phyloP scores from a whole-genome alignment of 2,329 filamentous ascomycete genomes.

The Xylariomycetidae sp. region DNA sequence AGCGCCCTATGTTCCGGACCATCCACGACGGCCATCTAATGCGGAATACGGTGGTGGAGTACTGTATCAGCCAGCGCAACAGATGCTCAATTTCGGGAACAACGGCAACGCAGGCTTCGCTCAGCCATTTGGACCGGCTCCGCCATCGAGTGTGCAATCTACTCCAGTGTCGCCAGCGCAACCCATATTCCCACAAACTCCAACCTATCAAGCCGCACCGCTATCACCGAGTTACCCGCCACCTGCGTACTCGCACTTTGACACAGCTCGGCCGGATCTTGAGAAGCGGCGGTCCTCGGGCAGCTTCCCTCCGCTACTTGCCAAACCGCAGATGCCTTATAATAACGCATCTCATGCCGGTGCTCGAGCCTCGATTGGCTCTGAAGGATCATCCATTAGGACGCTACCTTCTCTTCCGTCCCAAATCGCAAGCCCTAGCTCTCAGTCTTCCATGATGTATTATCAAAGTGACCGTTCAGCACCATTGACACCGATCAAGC shows the following conservation, averaged over 20 bases:
- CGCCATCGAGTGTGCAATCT: constrained; percentile 18
- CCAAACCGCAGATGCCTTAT: constrained; percentile 13
- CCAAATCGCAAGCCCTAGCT: no score
- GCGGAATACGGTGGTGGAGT: constrained; percentile 19
- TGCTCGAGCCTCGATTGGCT: constrained; percentile 18
- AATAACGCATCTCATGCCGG: constrained; percentile 17
- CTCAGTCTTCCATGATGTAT: no score
- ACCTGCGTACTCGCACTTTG: constrained; percentile 18
- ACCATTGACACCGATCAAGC: constrained; percentile 12
- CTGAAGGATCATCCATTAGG: no score
- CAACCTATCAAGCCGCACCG: constrained; percentile 10
- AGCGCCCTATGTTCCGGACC: constrained; percentile 18
- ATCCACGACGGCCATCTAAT: constrained; percentile 23
- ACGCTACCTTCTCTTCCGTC: no score
- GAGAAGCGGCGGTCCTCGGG: constrained; percentile 17
- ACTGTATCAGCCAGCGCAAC: constrained; percentile 19
- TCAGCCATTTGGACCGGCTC: constrained; percentile 21
- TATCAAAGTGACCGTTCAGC: no score
- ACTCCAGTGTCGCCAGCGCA: constrained; percentile 26
- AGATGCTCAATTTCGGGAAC: constrained; percentile 22
- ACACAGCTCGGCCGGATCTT: no score
- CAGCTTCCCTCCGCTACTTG: constrained; percentile 16
- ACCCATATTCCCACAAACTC: constrained; percentile 19
- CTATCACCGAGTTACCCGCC: constrained; percentile 14
- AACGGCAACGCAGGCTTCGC: constrained; percentile 19